Conservation (phyloP, 2,329 filamentous ascomycete genomes). For the Xenosphaeropsis pyriputrescens region DNA sequence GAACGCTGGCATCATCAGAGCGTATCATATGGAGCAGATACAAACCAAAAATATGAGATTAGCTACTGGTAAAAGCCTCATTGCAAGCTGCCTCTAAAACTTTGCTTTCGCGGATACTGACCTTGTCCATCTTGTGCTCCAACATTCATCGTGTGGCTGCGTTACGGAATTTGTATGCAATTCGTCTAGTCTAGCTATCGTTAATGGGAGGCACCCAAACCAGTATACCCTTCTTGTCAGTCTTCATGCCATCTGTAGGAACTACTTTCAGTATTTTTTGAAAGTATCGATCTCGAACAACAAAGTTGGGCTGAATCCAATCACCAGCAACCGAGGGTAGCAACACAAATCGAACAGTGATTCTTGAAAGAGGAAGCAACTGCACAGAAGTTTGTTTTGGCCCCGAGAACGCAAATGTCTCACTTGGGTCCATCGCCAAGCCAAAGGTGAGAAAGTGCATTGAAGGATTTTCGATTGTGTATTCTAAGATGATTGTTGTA, state of each 20-base stretch:
- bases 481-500: conserved; percentile 30
- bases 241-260: conserved; percentile 57
- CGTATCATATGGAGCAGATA: too few relatives aligned
- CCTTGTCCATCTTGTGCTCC: too few relatives aligned
- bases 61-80: too few relatives aligned
- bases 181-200: conserved; percentile 1
- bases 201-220: conserved; percentile 41
- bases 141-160: too few relatives aligned
- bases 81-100: too few relatives aligned
- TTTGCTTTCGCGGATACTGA: too few relatives aligned
- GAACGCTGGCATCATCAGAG: too few relatives aligned
- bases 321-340: conserved; percentile 48
- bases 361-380: conserved; percentile 66
- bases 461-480: conserved; percentile 85
- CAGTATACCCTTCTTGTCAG: conserved; percentile 47
- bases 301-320: conserved; percentile 59
- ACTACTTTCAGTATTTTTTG: conserved; percentile 77
- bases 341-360: conserved; percentile 59
- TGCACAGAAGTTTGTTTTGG: conserved; percentile 69
- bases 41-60: too few relatives aligned
- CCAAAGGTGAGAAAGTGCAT: conserved; percentile 92
- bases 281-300: conserved; percentile 82
- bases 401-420: conserved; percentile 86
- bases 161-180: too few relatives aligned
- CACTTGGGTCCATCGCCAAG: conserved; percentile 79